Percentiles rank a stretch among this genome's conserved stretches.
These are phyloP conservation scores for Pythium rhizo-oryzae DNA, from an alignment of 352 stramenopile species.

Conservation along the genomic window DNA sequence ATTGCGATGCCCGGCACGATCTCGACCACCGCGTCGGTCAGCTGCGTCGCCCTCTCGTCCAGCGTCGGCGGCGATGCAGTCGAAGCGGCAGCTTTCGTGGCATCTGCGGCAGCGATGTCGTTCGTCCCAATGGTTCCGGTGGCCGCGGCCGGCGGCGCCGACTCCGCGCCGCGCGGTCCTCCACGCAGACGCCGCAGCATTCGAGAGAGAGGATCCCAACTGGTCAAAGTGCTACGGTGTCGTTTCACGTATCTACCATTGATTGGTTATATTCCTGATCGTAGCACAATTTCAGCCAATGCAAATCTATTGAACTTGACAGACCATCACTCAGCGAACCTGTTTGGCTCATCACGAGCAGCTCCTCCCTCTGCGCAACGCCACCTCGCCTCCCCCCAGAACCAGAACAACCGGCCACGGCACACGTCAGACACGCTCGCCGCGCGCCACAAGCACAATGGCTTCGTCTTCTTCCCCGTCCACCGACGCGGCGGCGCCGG, in stretches of 20 bases:
- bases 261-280: conserved; percentile 18
- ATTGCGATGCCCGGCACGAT: conserved; percentile 8
- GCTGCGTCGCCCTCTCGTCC: conserved; percentile 17
- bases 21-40: conserved; percentile 14
- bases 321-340: conserved; percentile 16
- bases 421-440: no score
- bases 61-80: conserved; percentile 13
- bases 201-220: not conserved
- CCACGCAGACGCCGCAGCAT: conserved; percentile 21
- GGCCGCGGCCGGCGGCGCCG: not conserved
- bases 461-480: not conserved
- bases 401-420: no score
- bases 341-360: no score
- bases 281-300: conserved; percentile 10
- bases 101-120: no score
- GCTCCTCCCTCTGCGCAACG: not conserved
- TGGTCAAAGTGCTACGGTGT: not conserved
- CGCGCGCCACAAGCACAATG: not conserved
- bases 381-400: not conserved
- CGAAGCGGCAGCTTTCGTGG: no score
- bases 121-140: not conserved
- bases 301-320: not conserved
- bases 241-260: not conserved
- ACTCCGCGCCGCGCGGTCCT: not conserved
- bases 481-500: not conserved